Evolutionary conservation across 2,329 filamentous ascomycete species (phyloP).

Genomic region (Cladophialophora chaetospira): DNA sequence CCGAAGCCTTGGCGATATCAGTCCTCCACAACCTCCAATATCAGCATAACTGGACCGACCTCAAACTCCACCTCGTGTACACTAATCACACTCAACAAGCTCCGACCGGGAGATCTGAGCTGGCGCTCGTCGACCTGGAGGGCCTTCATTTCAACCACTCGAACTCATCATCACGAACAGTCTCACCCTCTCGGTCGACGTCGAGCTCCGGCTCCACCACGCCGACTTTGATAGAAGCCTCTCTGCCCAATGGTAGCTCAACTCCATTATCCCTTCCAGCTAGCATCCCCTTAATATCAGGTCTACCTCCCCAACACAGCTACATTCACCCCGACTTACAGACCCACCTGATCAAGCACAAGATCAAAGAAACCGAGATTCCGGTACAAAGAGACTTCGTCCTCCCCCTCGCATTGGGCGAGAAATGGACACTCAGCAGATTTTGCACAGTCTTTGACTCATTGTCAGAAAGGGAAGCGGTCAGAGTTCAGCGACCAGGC

Average conservation of each 20-base stretch:
- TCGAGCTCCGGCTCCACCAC: constrained; percentile 4
- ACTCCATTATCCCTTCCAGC: neutral
- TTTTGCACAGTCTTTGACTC: constrained; percentile 61
- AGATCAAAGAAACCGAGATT: constrained; percentile 50
- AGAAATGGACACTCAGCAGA: constrained; percentile 60
- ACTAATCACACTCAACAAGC: constrained; percentile 33
- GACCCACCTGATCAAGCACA: constrained; percentile 58
- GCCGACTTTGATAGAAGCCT: constrained; percentile 11
- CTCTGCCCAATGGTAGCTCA: neutral
- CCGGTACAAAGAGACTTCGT: constrained; percentile 60
- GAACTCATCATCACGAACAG: constrained; percentile 17
- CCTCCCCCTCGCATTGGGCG: constrained; percentile 59
- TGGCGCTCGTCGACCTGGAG: constrained; percentile 5
- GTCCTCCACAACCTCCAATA: constrained; percentile 65
- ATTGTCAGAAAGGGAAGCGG: constrained; percentile 41
- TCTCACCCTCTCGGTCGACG: constrained; percentile 10
- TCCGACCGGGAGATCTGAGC: constrained; percentile 7
- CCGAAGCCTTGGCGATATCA: constrained; percentile 56
- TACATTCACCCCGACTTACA: constrained; percentile 69
- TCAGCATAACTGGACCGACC: constrained; percentile 62
- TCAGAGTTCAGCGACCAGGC: constrained; percentile 12
- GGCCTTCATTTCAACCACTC: constrained; percentile 2
- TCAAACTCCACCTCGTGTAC: constrained; percentile 46
- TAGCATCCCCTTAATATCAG: constrained; percentile 57
- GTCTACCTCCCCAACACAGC: constrained; percentile 60